These are phyloP conservation scores for Diaporthe vaccinii DNA, from an alignment of 2,329 filamentous ascomycete species.

Conservation along the genomic window DNA sequence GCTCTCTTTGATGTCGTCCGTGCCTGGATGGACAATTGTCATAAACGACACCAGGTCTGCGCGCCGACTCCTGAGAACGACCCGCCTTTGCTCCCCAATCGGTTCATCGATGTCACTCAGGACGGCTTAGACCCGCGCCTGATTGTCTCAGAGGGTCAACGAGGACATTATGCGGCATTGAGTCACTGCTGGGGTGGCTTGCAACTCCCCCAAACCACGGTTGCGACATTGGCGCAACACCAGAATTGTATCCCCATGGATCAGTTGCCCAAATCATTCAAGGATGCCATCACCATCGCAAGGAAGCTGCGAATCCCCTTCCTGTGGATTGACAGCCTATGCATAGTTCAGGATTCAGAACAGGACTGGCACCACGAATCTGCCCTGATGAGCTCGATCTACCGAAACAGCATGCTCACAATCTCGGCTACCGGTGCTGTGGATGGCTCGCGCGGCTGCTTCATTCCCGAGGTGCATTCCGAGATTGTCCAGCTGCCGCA, in stretches of 20 bases:
- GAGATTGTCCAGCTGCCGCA: constrained; percentile 14
- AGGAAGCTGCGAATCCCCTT: constrained; percentile 7
- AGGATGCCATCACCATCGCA: constrained; percentile 19
- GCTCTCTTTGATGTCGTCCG: constrained; percentile 19
- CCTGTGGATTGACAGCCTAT: constrained; percentile 34
- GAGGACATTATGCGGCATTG: constrained; percentile 24
- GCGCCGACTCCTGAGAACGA: background rate
- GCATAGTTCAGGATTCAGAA: constrained; percentile 29
- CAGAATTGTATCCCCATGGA: background rate
- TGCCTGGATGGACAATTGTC: background rate
- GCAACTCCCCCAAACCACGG: background rate
- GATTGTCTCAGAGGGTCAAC: background rate
- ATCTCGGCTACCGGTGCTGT: constrained; percentile 23
- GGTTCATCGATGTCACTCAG: constrained; percentile 6
- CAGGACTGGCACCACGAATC: constrained; percentile 32
- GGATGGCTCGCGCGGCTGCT: constrained; percentile 22
- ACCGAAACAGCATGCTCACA: constrained; percentile 12
- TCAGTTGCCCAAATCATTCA: constrained; percentile 12
- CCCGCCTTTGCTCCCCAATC: background rate
- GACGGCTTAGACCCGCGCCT: background rate
- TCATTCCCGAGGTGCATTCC: constrained; percentile 8
- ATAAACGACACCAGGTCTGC: constrained; percentile 7
- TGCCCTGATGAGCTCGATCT: constrained; percentile 32
- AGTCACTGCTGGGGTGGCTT: constrained; percentile 31
- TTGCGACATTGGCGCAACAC: background rate